phyloP scores from a whole-genome alignment of 768 basidiomycete genomes.

The Pleurotus ostreatus region DNA sequence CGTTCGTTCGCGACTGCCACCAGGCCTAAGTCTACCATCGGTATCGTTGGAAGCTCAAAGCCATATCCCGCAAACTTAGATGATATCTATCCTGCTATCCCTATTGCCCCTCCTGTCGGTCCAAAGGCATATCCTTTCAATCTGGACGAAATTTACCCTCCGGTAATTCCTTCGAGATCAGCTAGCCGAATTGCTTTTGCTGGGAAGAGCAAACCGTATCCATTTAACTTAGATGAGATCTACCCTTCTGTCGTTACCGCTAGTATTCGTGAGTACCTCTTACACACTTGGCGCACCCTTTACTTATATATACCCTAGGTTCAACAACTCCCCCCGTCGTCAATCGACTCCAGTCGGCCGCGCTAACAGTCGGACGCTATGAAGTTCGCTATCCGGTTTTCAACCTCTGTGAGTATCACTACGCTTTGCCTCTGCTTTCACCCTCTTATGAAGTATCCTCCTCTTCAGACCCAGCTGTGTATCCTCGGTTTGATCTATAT shows the following conservation, averaged over 20 bases:
- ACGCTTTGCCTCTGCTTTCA: neutral
- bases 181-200: neutral
- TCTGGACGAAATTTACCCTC: neutral
- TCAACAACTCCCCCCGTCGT: neutral
- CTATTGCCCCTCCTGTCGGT: neutral
- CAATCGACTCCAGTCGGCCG: no score
- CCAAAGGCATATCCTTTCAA: neutral
- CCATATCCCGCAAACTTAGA: slow-evolving; percentile 32
- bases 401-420: slow-evolving; percentile 16
- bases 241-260: slow-evolving; percentile 22
- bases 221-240: slow-evolving; percentile 26
- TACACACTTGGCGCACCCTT: neutral
- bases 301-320: slow-evolving; percentile 27
- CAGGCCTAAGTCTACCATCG: neutral
- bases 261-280: neutral
- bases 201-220: slow-evolving; percentile 25
- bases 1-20: neutral
- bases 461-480: slow-evolving; percentile 30
- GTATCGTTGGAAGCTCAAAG: slow-evolving; percentile 7
- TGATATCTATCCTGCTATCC: neutral
- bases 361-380: neutral
- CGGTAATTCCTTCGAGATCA: neutral
- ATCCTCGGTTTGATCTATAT: slow-evolving; percentile 38
- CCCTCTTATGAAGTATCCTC: neutral
- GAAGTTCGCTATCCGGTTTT: slow-evolving; percentile 20